Evolutionary conservation across 208 protist species (phyloP), one percentile per base, ranked within the genome.

Genomic region (Zelonia costaricensis): DNA sequence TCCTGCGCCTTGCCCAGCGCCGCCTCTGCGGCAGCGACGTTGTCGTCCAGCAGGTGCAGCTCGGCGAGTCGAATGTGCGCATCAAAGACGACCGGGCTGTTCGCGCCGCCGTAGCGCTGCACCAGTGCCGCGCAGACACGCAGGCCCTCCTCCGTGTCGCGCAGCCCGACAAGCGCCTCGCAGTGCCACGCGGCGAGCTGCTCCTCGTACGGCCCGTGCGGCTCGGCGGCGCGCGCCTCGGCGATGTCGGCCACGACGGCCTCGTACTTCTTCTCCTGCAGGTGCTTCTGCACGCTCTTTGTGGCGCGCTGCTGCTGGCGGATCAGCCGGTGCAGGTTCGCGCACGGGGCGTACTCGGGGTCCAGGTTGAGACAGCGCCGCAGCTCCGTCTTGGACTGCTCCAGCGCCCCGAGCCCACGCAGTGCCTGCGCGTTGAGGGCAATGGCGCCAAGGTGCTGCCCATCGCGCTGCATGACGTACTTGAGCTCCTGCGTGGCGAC

Each of bases 351-450:
- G 69, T 88, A 84, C 77, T 97, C 89, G 10, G 89, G 92, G 66
- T 97, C 90, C 12, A 97, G 62, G 2, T 76, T 64, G 12, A 97
- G 80, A 56, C 92, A 97, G 46, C 80, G 77, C 2, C 76, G 80
- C 48, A 94, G 57, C 64, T 93, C 88, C 3, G 52, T 43, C 20
- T 75, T 69, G 2, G 89, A 83, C 53, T 90, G 78, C 12, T 92
- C 88, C 12, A 90, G 48, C 1, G 89, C 82, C 16, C 89, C 92
- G 9, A 97, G 44, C 4, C 69, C 64, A 3, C 88, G 82, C 53
- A 94, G 70, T 8, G 84, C 84, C 49, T 78, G 68, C 2, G 92
- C 92, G 52, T 80, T 86, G 16, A 95, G 69, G 3, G 74, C 73
- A 15, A 92, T 77, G 12, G 86, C 88, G 15, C 76, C 67, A 42